These are phyloP conservation scores for Melastoma malabathricum DNA, from an alignment of 345 rosid genomes.

Conservation along the genomic window DNA sequence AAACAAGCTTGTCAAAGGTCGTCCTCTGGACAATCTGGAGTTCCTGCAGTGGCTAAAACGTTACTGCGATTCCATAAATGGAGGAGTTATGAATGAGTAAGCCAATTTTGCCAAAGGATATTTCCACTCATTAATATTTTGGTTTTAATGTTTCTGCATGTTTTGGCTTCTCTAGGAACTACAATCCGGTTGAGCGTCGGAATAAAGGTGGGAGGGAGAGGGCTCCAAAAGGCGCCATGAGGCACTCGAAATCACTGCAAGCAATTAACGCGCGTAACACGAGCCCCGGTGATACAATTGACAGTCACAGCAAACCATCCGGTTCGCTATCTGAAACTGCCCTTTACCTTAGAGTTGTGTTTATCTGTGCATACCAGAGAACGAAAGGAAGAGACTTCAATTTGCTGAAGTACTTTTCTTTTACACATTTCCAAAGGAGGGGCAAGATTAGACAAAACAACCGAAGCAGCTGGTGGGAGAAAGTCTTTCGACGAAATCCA, in stretches of 20 bases:
- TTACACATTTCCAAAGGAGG: constrained; percentile 17
- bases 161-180: constrained; percentile 35
- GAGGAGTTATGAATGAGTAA: constrained; percentile 95
- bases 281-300: constrained; percentile 17
- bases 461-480: constrained; percentile 21
- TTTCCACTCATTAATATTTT: neutral
- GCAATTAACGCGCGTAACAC: constrained; percentile 39
- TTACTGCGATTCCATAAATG: constrained; percentile 88
- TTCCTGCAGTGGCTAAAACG: constrained; percentile 93
- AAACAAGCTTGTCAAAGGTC: constrained; percentile 78
- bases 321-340: constrained; percentile 16
- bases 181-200: constrained; percentile 83
- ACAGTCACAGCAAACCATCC: constrained; percentile 17
- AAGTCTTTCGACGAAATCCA: constrained; percentile 37
- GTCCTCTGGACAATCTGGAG: constrained; percentile 96
- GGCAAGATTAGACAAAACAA: constrained; percentile 39
- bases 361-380: too few relatives aligned
- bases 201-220: constrained; percentile 65
- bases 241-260: constrained; percentile 68
- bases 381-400: neutral
- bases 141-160: too few relatives aligned
- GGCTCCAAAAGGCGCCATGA: constrained; percentile 31
- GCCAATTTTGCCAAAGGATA: neutral
- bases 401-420: too few relatives aligned
- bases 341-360: neutral